Conservation (phyloP, 2,329 filamentous ascomycete species). For the Allantophomopsis cytisporea region DNA sequence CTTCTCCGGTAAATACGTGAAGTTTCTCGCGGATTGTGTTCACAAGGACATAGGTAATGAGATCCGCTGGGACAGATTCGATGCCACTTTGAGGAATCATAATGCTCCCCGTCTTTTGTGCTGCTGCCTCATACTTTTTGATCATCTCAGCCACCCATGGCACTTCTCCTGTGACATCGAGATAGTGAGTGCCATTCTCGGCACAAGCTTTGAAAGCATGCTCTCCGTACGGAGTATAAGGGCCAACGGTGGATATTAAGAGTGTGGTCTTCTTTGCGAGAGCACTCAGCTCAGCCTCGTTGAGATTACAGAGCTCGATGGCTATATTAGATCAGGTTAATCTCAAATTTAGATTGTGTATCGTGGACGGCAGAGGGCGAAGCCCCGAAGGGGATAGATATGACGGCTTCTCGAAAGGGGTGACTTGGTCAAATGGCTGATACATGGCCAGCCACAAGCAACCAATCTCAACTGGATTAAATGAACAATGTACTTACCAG, state of each 20-base stretch:
- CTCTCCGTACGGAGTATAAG: slow-evolving; percentile 43
- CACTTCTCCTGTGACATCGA: slow-evolving; percentile 48
- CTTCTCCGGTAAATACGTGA: slow-evolving; percentile 34
- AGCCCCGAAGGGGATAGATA: not conserved
- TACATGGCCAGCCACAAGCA: too few relatives aligned
- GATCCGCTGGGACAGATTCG: slow-evolving; percentile 48
- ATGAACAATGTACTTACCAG: too few relatives aligned
- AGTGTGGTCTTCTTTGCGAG: slow-evolving; percentile 42
- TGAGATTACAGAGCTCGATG: slow-evolving; percentile 37
- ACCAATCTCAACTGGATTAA: not conserved
- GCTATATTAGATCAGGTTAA: too few relatives aligned
- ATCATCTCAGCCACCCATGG: slow-evolving; percentile 47
- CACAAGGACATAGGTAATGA: slow-evolving; percentile 37
- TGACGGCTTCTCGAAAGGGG: too few relatives aligned
- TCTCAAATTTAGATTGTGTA: too few relatives aligned
- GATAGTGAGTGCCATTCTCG: slow-evolving; percentile 47
- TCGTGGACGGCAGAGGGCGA: too few relatives aligned
- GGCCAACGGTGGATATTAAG: slow-evolving; percentile 45
- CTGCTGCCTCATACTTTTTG: slow-evolving; percentile 37
- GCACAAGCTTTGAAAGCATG: slow-evolving; percentile 46
- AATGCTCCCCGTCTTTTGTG: slow-evolving; percentile 38
- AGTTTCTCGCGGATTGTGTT: slow-evolving; percentile 34
- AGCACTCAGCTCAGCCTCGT: slow-evolving; percentile 27
- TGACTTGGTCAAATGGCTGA: too few relatives aligned
- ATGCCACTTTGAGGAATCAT: slow-evolving; percentile 48